Evolutionary conservation across 768 basidiomycete genomes (phyloP), one percentile per base, ranked within the genome.

Genomic region (Hypholoma sublateritium): DNA sequence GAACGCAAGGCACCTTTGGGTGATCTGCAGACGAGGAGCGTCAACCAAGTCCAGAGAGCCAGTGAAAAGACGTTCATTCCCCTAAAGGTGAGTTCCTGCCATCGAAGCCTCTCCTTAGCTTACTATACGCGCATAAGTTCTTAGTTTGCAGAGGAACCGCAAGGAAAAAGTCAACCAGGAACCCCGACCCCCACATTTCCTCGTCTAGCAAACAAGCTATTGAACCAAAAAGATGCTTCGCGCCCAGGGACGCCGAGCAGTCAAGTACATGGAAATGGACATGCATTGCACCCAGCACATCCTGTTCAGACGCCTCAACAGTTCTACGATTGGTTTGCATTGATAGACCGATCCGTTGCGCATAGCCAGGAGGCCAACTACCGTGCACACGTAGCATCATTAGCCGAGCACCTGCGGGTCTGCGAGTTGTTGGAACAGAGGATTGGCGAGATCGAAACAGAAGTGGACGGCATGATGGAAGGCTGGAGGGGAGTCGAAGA

Each of bases 331-430:
- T 97, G 95, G 89, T 96, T 95, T 70, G 80, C 92, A 3, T 79
- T 90, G 39, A 86, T 99, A 52, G 95, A 97, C 61, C 81, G 89
- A 14, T 89, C 90, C 2, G 92, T 97, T 36, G 89, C 94, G 7
- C 93, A 94, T 65, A 91, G 91, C 57, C 96, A 98, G 66, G 96
- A 98, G 66, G 86, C 93, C 5, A 89, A 95, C 67, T 98, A 97
- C 69, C 82, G 93, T 22, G 85, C 87, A 0, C 91, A 98, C 70
- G 82, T 95, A 17, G 84, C 84, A 11, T 84, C 83, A 59, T 83
- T 98, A 13, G 78, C 84, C 3, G 83, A 83, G 34, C 89, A 97
- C 68, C 74, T 96, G 25, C 81, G 80, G 17, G 88, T 86, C 12
- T 95, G 95, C 64, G 90, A 94, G 62, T 68, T 75, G 57, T 73